phyloP scores from a whole-genome alignment of 345 rosid species.

The Gossypioides kirkii region DNA sequence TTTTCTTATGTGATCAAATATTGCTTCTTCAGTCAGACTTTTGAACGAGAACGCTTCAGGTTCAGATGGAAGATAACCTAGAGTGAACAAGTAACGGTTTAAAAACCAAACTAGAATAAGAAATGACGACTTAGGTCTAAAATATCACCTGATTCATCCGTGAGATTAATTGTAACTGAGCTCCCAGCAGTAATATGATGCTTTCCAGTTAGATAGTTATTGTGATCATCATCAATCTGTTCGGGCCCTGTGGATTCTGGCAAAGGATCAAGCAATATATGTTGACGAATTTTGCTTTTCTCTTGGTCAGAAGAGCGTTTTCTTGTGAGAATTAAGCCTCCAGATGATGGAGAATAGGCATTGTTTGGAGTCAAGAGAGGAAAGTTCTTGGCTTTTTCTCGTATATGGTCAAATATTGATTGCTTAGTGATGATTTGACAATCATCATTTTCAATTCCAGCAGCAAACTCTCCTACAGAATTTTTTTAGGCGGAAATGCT shows the following conservation, averaged over 20 bases:
- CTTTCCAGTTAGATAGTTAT: slow-evolving; percentile 15
- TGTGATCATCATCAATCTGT: slow-evolving; percentile 15
- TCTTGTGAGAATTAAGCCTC: slow-evolving; percentile 39
- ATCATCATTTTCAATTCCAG: slow-evolving; percentile 39
- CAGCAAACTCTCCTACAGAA: slow-evolving; percentile 35
- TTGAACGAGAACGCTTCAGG: slow-evolving; percentile 21
- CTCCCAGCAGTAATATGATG: slow-evolving; percentile 11
- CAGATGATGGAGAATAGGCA: slow-evolving; percentile 31
- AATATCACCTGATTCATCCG: slow-evolving; percentile 35
- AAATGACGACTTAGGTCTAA: not conserved
- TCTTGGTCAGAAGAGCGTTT: slow-evolving; percentile 35
- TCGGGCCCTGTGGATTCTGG: slow-evolving; percentile 24
- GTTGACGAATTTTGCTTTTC: slow-evolving; percentile 25
- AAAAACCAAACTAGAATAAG: not conserved
- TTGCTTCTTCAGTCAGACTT: slow-evolving; percentile 41
- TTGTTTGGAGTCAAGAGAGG: slow-evolving; percentile 39
- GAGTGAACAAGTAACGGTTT: slow-evolving; percentile 2
- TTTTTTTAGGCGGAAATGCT: slow-evolving; percentile 13
- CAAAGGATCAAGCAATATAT: slow-evolving; percentile 19
- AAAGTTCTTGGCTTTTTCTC: slow-evolving; percentile 71
- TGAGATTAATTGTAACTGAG: slow-evolving; percentile 19
- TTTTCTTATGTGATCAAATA: slow-evolving; percentile 62
- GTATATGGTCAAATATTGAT: slow-evolving; percentile 77
- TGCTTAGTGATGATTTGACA: slow-evolving; percentile 46
- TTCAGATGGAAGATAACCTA: slow-evolving; percentile 31